These are phyloP conservation scores for Salix dunnii DNA, from an alignment of 345 rosid species.

Conservation along the genomic window DNA sequence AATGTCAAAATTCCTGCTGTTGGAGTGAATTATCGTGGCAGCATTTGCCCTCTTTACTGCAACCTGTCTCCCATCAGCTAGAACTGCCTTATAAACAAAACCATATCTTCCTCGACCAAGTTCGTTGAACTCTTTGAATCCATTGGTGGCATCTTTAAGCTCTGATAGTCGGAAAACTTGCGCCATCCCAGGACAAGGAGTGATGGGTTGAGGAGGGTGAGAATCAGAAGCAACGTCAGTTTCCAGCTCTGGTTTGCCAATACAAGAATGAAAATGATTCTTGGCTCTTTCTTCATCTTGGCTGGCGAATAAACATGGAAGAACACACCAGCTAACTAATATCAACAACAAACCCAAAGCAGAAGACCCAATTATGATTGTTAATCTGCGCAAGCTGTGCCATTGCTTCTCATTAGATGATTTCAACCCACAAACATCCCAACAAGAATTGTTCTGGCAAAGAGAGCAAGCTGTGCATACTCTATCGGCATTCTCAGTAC, in stretches of 20 bases:
- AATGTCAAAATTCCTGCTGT: constrained; percentile 70
- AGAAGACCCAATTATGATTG: constrained; percentile 45
- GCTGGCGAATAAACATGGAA: constrained; percentile 36
- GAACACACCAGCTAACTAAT: constrained; percentile 44
- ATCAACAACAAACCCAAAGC: constrained; percentile 42
- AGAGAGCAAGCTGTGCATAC: constrained; percentile 82
- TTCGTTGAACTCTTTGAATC: constrained; percentile 91
- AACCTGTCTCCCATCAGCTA: constrained; percentile 77
- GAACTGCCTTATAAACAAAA: constrained; percentile 78
- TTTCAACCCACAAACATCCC: constrained; percentile 51
- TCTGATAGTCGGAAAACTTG: constrained; percentile 80
- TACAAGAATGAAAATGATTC: constrained; percentile 51
- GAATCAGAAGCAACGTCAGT: constrained; percentile 32
- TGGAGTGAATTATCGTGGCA: constrained; percentile 83
- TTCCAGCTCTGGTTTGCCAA: constrained; percentile 52
- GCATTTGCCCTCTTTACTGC: constrained; percentile 94
- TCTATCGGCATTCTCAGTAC: constrained; percentile 62
- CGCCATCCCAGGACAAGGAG: constrained; percentile 58
- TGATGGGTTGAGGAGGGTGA: constrained; percentile 33
- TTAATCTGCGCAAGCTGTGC: constrained; percentile 41
- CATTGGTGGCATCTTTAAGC: constrained; percentile 87
- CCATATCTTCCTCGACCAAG: constrained; percentile 90
- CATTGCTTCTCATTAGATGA: constrained; percentile 43
- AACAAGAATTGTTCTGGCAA: constrained; percentile 89
- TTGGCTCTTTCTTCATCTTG: constrained; percentile 40